These are phyloP conservation scores for Triglochin maritima DNA, from an alignment of 106 monocot species.

Conservation along the genomic window DNA sequence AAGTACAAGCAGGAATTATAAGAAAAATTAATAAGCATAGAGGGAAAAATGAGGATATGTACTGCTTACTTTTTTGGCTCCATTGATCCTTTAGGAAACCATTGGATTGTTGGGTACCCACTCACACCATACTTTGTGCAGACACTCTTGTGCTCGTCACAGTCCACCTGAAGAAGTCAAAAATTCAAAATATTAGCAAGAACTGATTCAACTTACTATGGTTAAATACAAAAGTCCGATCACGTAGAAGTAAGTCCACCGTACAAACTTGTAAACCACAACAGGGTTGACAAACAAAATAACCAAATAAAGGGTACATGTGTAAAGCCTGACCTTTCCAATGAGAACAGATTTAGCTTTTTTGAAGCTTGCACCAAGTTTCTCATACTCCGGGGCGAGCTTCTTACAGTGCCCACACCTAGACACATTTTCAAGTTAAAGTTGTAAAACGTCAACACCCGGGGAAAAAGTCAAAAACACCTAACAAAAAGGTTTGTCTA, in stretches of 20 bases:
- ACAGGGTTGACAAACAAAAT: neutral
- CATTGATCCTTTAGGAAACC: conserved; percentile 98
- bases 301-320: too few species aligned
- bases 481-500: too few species aligned
- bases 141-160: conserved; percentile 90
- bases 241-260: neutral
- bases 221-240: too few species aligned
- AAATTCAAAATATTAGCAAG: neutral
- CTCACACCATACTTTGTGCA: conserved; percentile 94
- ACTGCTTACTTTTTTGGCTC: conserved; percentile 80
- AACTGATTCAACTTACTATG: too few species aligned
- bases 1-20: neutral
- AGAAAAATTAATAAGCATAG: neutral
- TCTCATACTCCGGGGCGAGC: conserved; percentile 96
- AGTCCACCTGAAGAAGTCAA: conserved; percentile 62
- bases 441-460: neutral
- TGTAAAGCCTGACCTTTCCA: conserved; percentile 56
- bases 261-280: neutral
- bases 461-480: too few species aligned
- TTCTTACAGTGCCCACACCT: conserved; percentile 99
- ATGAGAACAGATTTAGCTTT: conserved; percentile 92
- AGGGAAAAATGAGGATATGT: neutral
- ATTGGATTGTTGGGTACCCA: conserved; percentile 97
- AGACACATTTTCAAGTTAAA: neutral
- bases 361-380: conserved; percentile 80